Conservation (phyloP, 139 green algal species). For the Tetraselmis striata region DNA sequence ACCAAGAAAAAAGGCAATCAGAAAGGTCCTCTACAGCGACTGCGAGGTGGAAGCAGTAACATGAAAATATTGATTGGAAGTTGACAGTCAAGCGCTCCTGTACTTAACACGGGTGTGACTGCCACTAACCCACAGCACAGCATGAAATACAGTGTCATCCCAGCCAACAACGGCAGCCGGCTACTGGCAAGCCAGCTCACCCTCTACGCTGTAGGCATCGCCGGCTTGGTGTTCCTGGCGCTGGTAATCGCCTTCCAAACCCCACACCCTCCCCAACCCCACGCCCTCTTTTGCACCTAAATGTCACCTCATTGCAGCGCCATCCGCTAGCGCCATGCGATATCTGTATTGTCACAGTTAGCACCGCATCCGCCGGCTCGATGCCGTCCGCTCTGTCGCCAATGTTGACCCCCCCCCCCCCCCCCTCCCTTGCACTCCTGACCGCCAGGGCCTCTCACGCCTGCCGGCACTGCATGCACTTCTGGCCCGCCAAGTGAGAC, state of each 20-base stretch:
- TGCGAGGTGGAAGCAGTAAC: too few species aligned
- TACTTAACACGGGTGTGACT: too few species aligned
- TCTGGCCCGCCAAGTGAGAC: background rate
- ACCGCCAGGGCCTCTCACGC: background rate
- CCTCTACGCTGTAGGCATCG: background rate
- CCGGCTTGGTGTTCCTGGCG: background rate
- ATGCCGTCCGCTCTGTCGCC: too few species aligned
- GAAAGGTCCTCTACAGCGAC: too few species aligned
- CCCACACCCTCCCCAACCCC: too few species aligned
- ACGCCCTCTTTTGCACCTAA: background rate
- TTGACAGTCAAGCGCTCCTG: too few species aligned
- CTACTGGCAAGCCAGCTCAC: background rate
- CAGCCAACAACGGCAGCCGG: background rate
- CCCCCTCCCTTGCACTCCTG: background rate
- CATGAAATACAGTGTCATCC: background rate
- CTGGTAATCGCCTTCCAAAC: background rate
- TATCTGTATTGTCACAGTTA: too few species aligned
- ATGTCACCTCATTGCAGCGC: background rate
- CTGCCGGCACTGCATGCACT: background rate
- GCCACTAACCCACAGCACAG: too few species aligned
- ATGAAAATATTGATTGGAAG: too few species aligned
- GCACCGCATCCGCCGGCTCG: too few species aligned
- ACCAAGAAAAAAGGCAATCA: too few species aligned
- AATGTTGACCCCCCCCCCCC: too few species aligned
- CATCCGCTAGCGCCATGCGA: background rate